Evolutionary conservation across 1,284 basidiomycete species (phyloP), one percentile per base, ranked within the genome.

Genomic region (Xerocomus minutiporus): DNA sequence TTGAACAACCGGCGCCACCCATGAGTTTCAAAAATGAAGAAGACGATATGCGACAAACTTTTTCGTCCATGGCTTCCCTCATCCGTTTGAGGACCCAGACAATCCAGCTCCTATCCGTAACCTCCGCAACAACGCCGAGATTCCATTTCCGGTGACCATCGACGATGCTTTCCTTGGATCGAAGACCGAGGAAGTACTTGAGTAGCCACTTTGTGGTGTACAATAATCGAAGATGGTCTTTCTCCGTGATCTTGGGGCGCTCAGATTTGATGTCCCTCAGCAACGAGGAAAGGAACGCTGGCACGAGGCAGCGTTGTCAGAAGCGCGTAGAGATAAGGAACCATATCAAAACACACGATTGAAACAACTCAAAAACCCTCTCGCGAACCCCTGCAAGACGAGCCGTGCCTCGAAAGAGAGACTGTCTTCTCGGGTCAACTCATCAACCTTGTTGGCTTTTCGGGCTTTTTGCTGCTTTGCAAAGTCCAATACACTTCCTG

Each of bases 251-350:
- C 69, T 95, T 95, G 31, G 85, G 79, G 25, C 93, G 79, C 68
- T 97, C 94, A 58, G 91, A 90, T 55, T 87, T 84, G 67, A 97
- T 96, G 64, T 97, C 94, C 68, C 89, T 93, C 51, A 97, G 72
- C n/a, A 97, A 73, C 1, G 84, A 84, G 3, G 81, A 74, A 51
- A 97, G 80, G 71, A 97, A 93, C 26, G 83, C 93, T 96, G 38
- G 38, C 20, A 65, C 26, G 48, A 52, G 41, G 12, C 44, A 51
- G 32, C 48, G n/a, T 32, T 45, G 46, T 58, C 31, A 60, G 57
- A 56, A 59, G 39, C 40, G 38, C 20, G 46, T 23, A 38, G 20
- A 35, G 48, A 44, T 51, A 43, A 46, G 55, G 42, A 41, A 56
- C 28, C 20, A 17, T n/a, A 39, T 50, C 29, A 25, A 58, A 42